These are phyloP conservation scores for Postia placenta DNA, from an alignment of 768 basidiomycete genomes.

Conservation along the genomic window DNA sequence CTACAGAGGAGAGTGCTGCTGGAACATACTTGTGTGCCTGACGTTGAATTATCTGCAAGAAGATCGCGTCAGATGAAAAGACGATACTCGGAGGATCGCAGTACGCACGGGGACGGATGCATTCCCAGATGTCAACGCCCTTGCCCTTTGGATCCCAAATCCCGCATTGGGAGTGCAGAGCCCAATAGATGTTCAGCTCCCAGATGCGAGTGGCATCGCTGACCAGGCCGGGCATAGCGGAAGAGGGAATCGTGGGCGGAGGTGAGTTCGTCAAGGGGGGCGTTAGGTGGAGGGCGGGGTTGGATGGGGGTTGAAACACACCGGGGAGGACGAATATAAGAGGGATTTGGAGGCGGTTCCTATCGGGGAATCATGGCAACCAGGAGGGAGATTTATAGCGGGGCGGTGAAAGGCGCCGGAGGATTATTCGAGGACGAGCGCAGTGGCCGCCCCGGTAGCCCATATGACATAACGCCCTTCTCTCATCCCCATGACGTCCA, in stretches of 20 bases:
- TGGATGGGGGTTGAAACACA: not conserved
- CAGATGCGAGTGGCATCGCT: constrained; percentile 65
- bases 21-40: constrained; percentile 35
- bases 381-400: constrained; percentile 5
- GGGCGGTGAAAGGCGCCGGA: constrained; percentile 4
- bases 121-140: constrained; percentile 75
- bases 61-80: not conserved
- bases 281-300: not conserved
- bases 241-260: constrained; percentile 1
- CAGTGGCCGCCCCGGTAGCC: not conserved
- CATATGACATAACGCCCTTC: not conserved
- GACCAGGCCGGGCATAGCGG: constrained; percentile 40
- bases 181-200: constrained; percentile 65
- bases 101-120: constrained; percentile 58
- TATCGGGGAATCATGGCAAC: constrained; percentile 5
- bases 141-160: constrained; percentile 63
- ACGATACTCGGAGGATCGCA: constrained; percentile 5
- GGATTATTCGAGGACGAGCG: not conserved
- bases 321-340: not conserved
- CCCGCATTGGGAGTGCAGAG: constrained; percentile 59
- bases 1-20: not conserved
- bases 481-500: constrained; percentile 3
- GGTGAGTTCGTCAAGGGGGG: not conserved
- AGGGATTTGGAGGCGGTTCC: not conserved
- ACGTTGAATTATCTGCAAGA: constrained; percentile 51